A percentile compares a stretch with the other conserved stretches of the same genome.
Evolutionary conservation across 164 flowering plant genomes (phyloP).

Genomic region (Akebia trifoliata): DNA sequence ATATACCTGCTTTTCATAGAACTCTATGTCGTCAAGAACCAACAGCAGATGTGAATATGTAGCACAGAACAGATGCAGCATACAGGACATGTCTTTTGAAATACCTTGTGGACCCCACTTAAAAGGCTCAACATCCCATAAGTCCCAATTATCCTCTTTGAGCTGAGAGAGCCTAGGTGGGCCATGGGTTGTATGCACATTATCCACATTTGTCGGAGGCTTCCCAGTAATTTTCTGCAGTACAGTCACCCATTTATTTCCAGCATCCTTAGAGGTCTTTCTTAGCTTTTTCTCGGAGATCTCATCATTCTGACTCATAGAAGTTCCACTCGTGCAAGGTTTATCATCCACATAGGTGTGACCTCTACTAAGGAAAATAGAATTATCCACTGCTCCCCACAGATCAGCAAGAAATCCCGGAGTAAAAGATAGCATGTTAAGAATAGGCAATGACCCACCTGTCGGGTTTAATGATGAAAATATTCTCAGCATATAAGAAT

Average conservation of each 20-base stretch:
- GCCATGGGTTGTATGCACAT: slow-evolving; percentile 15
- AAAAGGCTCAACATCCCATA: slow-evolving; percentile 72
- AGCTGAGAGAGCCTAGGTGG: slow-evolving; percentile 16
- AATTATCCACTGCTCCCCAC: slow-evolving; percentile 60
- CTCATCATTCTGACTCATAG: slow-evolving; percentile 21
- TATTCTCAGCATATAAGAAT: slow-evolving; percentile 70
- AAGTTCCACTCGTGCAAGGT: slow-evolving; percentile 17
- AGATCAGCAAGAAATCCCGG: slow-evolving; percentile 70
- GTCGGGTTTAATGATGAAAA: slow-evolving; percentile 54
- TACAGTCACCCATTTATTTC: slow-evolving; percentile 63
- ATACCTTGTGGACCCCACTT: slow-evolving; percentile 64
- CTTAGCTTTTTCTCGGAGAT: slow-evolving; percentile 40
- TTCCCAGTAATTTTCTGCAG: slow-evolving; percentile 73
- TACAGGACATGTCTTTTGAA: slow-evolving; percentile 51
- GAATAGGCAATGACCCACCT: slow-evolving; percentile 63
- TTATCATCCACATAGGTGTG: slow-evolving; percentile 12
- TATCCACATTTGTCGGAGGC: slow-evolving; percentile 34
- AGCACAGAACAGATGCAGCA: slow-evolving; percentile 86
- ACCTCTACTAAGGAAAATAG: slow-evolving; percentile 35
- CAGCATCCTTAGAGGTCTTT: slow-evolving; percentile 40
- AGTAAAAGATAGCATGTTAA: slow-evolving; percentile 87
- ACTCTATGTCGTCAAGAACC: slow-evolving; percentile 93
- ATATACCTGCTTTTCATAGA: slow-evolving; percentile 91
- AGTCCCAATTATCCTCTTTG: slow-evolving; percentile 32
- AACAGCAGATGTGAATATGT: slow-evolving; percentile 80